Base-by-base conservation (phyloP, 805 yeast genomes). In the Candida lessepsii region DNA sequence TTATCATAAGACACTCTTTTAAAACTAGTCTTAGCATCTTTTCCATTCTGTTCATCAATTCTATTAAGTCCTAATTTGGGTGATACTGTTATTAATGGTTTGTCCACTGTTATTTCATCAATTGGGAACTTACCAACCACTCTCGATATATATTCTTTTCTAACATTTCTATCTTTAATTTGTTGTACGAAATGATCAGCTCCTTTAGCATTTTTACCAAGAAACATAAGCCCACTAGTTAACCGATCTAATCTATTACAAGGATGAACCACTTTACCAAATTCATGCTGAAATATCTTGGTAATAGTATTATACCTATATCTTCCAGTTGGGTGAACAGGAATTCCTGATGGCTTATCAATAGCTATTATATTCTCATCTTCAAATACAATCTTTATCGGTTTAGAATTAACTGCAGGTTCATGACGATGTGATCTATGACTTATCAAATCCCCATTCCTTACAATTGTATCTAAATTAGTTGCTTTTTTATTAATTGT, bases 291-390 rank as follows among this genome's bases (percentile, higher is more conserved):
- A 49, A 93, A 61, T 3, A 88, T 77, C 57, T 81, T 83, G 9
- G 95, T 86, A 15, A 87, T 75, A 0, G 95, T 78, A 57, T 82
- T 78, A 61, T 79, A 78, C 56, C 93, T 56, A 70, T 81, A 80
- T 47, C 90, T 65, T 0, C 98, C 99, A 0, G 96, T 84, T 3
- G 99, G 98, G 58, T 93, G 99, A 0, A 87, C 96, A 0, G 99
- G 97, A 2, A 93, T 74, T 0, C 99, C 97, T 3, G 93, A 76
- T 0, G 99, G 99, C 49, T 93, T 93, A 58, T 91, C 96, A 16
- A 93, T 82, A 3, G 86, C 95, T 4, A 93, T 70, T 16, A 88
- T 57, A 36, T 84, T 76, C 6, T 83, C 88, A 57, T 87, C 82
- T 53, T 89, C 86, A 55, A 71, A 73, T 0, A 90, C 84, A 17